These are phyloP conservation scores for Xylariaceae sp. DNA, from an alignment of 2,329 filamentous ascomycete genomes.

Conservation along the genomic window DNA sequence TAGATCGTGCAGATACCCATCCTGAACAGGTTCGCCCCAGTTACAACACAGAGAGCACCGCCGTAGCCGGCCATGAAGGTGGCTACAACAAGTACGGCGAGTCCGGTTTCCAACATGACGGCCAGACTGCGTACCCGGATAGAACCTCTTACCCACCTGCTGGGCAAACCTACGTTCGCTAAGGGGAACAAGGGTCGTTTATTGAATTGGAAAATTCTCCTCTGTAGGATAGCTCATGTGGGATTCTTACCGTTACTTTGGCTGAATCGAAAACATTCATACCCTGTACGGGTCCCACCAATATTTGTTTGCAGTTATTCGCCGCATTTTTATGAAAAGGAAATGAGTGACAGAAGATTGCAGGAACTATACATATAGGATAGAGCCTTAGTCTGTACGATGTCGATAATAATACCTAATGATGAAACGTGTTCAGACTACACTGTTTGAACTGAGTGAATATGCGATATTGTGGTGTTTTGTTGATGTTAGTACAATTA, in stretches of 20 bases:
- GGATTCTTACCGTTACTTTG: not conserved
- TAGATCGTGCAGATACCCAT: slow-evolving; percentile 31
- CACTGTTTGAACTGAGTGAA: too few relatives aligned
- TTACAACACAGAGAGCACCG: slow-evolving; percentile 47
- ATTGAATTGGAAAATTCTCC: not conserved
- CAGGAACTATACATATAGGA: slow-evolving; percentile 12
- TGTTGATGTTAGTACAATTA: too few relatives aligned
- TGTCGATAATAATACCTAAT: slow-evolving; percentile 1
- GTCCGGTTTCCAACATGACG: slow-evolving; percentile 38
- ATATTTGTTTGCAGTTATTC: not conserved
- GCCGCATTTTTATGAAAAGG: not conserved
- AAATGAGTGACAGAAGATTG: not conserved
- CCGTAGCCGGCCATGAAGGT: slow-evolving; percentile 36
- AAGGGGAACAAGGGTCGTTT: not conserved
- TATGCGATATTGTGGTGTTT: too few relatives aligned
- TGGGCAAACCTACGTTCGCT: slow-evolving; percentile 33
- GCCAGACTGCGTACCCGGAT: slow-evolving; percentile 42
- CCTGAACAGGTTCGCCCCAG: slow-evolving; percentile 45
- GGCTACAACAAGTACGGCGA: slow-evolving; percentile 43
- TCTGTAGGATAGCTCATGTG: not conserved
- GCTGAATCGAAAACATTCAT: not conserved
- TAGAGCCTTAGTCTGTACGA: slow-evolving; percentile 4
- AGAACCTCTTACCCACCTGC: slow-evolving; percentile 19
- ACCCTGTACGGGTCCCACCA: not conserved
- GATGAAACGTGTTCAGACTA: not conserved